Percentiles rank a stretch among this genome's conserved stretches.
phyloP scores from a whole-genome alignment of 225 moss, liverwort and hornwort species.

The Pleurozium schreberi region DNA sequence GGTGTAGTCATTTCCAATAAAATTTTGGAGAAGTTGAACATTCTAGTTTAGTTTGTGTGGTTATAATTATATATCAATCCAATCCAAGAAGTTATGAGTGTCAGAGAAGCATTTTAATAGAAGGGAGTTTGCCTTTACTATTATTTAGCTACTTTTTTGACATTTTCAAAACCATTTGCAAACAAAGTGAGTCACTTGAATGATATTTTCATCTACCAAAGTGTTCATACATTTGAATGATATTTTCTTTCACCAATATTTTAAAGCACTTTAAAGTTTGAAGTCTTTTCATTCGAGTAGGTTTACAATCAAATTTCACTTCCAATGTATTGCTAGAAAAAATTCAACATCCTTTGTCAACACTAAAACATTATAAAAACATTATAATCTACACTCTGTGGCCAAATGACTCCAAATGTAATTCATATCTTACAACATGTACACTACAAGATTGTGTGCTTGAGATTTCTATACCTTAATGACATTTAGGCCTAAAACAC shows the following conservation, averaged over 20 bases:
- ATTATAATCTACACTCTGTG: neutral
- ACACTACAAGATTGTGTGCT: neutral
- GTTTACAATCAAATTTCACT: neutral
- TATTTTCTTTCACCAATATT: too few species aligned
- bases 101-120: neutral
- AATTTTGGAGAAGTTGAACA: neutral
- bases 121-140: rapidly evolving
- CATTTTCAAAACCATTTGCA: neutral
- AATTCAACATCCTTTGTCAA: neutral
- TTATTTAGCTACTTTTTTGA: neutral
- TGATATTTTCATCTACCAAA: too few species aligned
- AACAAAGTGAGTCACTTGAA: too few species aligned
- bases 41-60: neutral
- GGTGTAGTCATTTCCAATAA: neutral
- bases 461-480: neutral
- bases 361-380: too few species aligned
- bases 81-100: neutral
- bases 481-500: neutral
- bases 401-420: neutral
- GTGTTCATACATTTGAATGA: too few species aligned
- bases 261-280: neutral
- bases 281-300: neutral
- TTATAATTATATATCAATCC: neutral
- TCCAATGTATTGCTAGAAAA: neutral
- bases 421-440: too few species aligned